These are phyloP conservation scores for Pavlovales sp. DNA, from an alignment of 208 protist genomes.

Conservation along the genomic window DNA sequence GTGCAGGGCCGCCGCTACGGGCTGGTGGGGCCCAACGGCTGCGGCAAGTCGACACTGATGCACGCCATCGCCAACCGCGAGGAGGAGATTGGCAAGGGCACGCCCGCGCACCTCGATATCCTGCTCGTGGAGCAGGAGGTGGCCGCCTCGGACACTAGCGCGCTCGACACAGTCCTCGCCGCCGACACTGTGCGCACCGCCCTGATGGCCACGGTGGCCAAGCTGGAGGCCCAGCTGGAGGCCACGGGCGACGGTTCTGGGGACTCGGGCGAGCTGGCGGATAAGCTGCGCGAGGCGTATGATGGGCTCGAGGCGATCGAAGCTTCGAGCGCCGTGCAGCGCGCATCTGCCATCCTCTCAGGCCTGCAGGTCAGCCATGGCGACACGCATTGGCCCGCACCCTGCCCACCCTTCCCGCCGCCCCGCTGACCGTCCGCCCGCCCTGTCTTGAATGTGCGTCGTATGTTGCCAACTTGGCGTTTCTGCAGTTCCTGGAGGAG, in stretches of 20 bases:
- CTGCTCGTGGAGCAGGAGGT: slow-evolving; percentile 44
- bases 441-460: no score
- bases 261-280: background rate
- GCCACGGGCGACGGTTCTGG: background rate
- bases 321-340: slow-evolving; percentile 4
- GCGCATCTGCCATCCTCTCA: slow-evolving; percentile 23
- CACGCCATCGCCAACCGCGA: background rate
- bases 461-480: no score
- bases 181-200: slow-evolving; percentile 4
- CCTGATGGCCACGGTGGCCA: background rate
- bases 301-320: slow-evolving; percentile 24
- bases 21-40: slow-evolving; percentile 35
- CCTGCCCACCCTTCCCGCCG: no score
- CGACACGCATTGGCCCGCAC: background rate
- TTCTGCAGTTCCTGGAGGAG: slow-evolving; percentile 34
- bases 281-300: slow-evolving; percentile 5
- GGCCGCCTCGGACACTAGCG: slow-evolving; percentile 8
- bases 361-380: slow-evolving; percentile 24
- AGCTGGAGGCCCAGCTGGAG: background rate
- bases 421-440: no score
- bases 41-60: slow-evolving; percentile 36
- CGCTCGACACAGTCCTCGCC: slow-evolving; percentile 15
- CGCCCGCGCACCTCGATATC: slow-evolving; percentile 24
- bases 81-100: slow-evolving; percentile 19
- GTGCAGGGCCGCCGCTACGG: slow-evolving; percentile 26